phyloP scores from a whole-genome alignment of 768 basidiomycete species.

The Suillus variegatus region DNA sequence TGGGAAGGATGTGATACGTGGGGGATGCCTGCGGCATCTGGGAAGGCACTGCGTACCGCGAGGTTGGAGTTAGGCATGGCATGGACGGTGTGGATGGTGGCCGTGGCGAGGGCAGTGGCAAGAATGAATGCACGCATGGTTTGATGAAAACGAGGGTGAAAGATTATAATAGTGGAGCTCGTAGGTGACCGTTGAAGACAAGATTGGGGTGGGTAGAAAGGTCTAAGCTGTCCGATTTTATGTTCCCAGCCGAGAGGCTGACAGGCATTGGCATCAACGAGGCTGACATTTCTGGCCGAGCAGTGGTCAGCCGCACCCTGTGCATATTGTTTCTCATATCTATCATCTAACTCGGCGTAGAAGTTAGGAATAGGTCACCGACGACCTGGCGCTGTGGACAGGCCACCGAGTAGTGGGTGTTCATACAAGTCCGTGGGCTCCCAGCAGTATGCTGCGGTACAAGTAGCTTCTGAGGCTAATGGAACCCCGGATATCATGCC shows the following conservation, averaged over 20 bases:
- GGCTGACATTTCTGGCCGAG: not conserved
- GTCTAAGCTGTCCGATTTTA: not conserved
- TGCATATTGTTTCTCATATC: not conserved
- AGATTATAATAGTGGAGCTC: not conserved
- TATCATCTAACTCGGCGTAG: not conserved
- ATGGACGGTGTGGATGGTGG: slow-evolving; percentile 15
- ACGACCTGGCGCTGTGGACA: not conserved
- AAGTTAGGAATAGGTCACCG: not conserved
- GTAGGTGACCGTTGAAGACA: not conserved
- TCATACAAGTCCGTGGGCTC: not conserved
- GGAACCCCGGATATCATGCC: not conserved
- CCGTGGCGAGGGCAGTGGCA: slow-evolving; percentile 25
- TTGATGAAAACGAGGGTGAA: slow-evolving; percentile 3
- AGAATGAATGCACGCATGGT: slow-evolving; percentile 27
- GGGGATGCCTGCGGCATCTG: slow-evolving; percentile 21
- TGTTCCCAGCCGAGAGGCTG: not conserved
- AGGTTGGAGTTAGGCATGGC: slow-evolving; percentile 29
- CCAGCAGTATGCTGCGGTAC: not conserved
- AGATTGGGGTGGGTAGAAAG: not conserved
- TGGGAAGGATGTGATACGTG: slow-evolving; percentile 32
- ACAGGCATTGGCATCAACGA: not conserved
- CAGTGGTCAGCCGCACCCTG: not conserved
- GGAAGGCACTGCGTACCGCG: slow-evolving; percentile 14
- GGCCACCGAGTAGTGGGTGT: not conserved
- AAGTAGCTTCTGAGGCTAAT: not conserved